Conservation (phyloP, 2,329 filamentous ascomycete genomes). For the Cylindrodendrum hubeiense region DNA sequence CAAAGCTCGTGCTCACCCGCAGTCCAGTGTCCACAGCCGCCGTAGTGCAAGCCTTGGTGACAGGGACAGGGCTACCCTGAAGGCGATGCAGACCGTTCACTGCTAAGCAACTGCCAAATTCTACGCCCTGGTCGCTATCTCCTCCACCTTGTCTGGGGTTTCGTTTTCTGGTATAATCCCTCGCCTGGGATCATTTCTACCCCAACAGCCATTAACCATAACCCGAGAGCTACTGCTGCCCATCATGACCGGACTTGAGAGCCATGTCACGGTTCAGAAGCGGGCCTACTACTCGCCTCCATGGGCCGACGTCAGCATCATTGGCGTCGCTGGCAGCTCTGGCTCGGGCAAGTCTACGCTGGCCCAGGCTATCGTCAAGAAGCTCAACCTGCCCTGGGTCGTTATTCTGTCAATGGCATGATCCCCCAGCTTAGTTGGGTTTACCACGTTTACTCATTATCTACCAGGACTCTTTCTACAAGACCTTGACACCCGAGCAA, state of each 20-base stretch:
- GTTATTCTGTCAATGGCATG: constrained; percentile 95
- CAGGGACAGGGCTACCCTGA: constrained; percentile 23
- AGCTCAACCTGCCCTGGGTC: constrained; percentile 95
- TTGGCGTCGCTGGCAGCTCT: constrained; percentile 94
- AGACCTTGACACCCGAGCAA: constrained; percentile 83
- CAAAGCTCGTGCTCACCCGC: constrained; percentile 12
- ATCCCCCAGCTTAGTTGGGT: constrained; percentile 17
- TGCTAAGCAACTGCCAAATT: constrained; percentile 15
- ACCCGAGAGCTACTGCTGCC: constrained; percentile 28
- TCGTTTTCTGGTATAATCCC: constrained; percentile 10
- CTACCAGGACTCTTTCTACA: constrained; percentile 94
- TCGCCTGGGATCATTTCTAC: constrained; percentile 5
- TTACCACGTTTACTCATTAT: constrained; percentile 36
- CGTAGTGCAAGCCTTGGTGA: constrained; percentile 6
- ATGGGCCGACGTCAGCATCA: constrained; percentile 96
- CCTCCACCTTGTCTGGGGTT: constrained; percentile 12
- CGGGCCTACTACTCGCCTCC: constrained; percentile 88
- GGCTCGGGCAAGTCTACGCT: constrained; percentile 95
- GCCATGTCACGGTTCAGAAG: constrained; percentile 64
- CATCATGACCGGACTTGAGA: constrained; percentile 47
- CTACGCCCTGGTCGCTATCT: not conserved
- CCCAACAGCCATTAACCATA: constrained; percentile 10
- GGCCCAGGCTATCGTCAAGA: constrained; percentile 89
- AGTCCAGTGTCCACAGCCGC: constrained; percentile 3
- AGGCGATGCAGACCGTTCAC: constrained; percentile 11